Base-by-base conservation (phyloP, 306 rosid species). In the Mimosa bimucronata region DNA sequence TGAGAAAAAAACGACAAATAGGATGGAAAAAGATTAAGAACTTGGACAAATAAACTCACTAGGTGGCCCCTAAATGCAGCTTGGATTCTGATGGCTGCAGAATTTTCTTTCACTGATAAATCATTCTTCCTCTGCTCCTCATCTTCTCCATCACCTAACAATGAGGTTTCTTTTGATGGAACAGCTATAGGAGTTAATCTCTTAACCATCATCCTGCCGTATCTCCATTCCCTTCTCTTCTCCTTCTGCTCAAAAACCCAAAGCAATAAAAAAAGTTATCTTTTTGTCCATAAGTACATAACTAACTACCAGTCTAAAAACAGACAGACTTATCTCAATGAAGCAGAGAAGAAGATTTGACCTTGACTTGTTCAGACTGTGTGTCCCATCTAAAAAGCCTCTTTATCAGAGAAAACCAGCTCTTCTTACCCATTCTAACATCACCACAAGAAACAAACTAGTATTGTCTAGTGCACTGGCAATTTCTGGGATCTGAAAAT, bases 171-270 rank as follows among this genome's bases (percentile, higher is more conserved):
- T 74, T 57, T 83, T 58, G 92, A 65, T 64, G 94, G 88, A 34
- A 84, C 94, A 28, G 88, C 68, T 66, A 92, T 68, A 52, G 97
- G 84, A 74, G 91, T 76, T 65, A 86, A 45, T 73, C 91, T 87
- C 80, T 92, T 87, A 58, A 64, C 78, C 85, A 57, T 89, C 58
- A 91, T 26, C 85, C 87, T 92, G 74, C 97, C 97, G 77, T 85
- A 91, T 66, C 86, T 58, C 97, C 94, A 88, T 87, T 85, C 88
- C 83, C 94, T 91, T 88, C 89, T 94, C 89, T 88, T n/a, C n/a
- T n/a, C n/a, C n/a, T n/a, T n/a, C n/a, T n/a, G n/a, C n/a, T n/a
- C n/a, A n/a, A n/a, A n/a, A 57, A 62, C 13, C 60, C 9, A 42
- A 34, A 3, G n/a, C 41, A 40, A 40, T 1, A 55, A 21, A 21